phyloP scores from a whole-genome alignment of 1,284 basidiomycete species.

The Fomitopsis palustris region DNA sequence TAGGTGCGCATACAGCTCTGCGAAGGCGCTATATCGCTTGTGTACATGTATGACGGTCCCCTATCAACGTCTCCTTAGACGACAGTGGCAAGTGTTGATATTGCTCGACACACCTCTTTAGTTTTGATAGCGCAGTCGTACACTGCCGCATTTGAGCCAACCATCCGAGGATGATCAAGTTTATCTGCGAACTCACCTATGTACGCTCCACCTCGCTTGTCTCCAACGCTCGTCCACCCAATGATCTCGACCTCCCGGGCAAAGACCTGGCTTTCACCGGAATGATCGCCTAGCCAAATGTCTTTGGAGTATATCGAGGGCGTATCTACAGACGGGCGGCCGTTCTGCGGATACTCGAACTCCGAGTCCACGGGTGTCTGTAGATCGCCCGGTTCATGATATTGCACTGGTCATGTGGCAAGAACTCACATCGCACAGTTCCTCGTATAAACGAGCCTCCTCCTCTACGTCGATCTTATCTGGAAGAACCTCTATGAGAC shows the following conservation, averaged over 20 bases:
- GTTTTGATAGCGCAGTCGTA: conserved; percentile 65
- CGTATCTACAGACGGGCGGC: conserved; percentile 33
- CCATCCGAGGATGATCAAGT: background rate
- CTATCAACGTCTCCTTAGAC: conserved; percentile 24
- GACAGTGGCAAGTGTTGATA: background rate
- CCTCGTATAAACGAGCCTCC: conserved; percentile 44
- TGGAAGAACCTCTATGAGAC: conserved; percentile 29
- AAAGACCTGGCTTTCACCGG: conserved; percentile 49
- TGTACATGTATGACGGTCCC: conserved; percentile 62
- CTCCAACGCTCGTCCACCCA: conserved; percentile 69
- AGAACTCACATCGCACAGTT: conserved; percentile 39
- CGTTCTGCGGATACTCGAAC: conserved; percentile 15
- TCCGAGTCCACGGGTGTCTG: conserved; percentile 5
- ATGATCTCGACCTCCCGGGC: conserved; percentile 58
- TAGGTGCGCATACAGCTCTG: conserved; percentile 49
- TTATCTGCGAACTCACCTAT: conserved; percentile 40
- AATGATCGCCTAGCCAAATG: conserved; percentile 61
- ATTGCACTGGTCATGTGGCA: background rate
- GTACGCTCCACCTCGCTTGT: conserved; percentile 56
- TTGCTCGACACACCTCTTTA: conserved; percentile 40
- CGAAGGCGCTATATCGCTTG: conserved; percentile 72
- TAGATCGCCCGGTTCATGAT: background rate
- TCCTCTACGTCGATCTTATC: conserved; percentile 43
- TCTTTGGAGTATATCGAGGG: conserved; percentile 60
- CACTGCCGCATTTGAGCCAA: conserved; percentile 31